Conservation (phyloP, 192 early-diverging fungal genomes). For the Mortierella antarctica region DNA sequence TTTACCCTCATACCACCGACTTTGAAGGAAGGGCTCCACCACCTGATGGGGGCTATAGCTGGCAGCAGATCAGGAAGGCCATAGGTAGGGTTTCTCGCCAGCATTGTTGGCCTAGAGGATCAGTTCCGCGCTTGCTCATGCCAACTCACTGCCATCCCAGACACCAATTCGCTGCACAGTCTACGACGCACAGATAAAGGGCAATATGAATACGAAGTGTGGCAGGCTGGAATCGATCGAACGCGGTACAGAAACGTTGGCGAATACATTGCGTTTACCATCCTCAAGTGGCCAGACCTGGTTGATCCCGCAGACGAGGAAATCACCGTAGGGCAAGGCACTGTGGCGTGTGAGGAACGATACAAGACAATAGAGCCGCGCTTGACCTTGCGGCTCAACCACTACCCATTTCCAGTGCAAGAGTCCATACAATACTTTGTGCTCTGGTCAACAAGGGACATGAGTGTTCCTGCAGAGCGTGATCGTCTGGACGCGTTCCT, state of each 20-base stretch:
- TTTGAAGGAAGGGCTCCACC: constrained; percentile 32
- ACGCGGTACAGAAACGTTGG: constrained; percentile 28
- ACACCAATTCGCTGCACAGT: constrained; percentile 14
- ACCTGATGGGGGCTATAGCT: constrained; percentile 35
- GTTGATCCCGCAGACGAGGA: constrained; percentile 30
- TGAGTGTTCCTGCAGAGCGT: constrained; percentile 13
- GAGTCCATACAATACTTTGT: constrained; percentile 51
- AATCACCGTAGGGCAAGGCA: not conserved
- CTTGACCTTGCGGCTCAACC: constrained; percentile 32
- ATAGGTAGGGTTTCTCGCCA: constrained; percentile 12
- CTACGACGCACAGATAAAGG: constrained; percentile 45
- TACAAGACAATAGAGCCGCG: constrained; percentile 19
- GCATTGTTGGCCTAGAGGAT: not conserved
- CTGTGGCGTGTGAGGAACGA: not conserved
- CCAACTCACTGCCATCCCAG: not conserved
- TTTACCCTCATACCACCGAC: constrained; percentile 33
- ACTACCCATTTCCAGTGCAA: constrained; percentile 46
- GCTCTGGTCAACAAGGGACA: constrained; percentile 45
- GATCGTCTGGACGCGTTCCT: constrained; percentile 20
- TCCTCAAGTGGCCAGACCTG: constrained; percentile 37
- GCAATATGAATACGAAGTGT: constrained; percentile 47
- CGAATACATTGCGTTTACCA: constrained; percentile 32
- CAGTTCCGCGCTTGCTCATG: not conserved
- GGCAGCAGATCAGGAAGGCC: constrained; percentile 30
- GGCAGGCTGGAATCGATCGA: constrained; percentile 30